Evolutionary conservation across 129 eudicot genomes (phyloP).

Genomic region (Dittrichia graveolens): DNA sequence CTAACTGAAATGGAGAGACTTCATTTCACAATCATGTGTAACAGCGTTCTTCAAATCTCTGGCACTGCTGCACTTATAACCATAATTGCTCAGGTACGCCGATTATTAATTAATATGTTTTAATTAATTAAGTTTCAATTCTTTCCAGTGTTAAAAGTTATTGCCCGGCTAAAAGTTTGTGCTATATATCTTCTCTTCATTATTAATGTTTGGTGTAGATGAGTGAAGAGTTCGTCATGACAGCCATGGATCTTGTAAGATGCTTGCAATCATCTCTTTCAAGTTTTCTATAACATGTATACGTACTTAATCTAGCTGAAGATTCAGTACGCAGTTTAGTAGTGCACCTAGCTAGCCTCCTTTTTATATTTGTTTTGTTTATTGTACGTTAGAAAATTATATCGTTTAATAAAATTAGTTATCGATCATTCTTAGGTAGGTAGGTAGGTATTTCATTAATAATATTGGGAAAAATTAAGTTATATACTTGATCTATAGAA

Average conservation of each 20-base stretch:
- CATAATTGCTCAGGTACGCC: slow-evolving; percentile 35
- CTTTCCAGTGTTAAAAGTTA: too few species aligned
- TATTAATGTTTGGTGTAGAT: slow-evolving; percentile 19
- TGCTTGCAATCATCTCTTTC: slow-evolving; percentile 30
- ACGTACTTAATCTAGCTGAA: not conserved
- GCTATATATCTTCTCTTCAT: not conserved
- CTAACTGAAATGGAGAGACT: slow-evolving; percentile 36
- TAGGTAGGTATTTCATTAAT: too few species aligned
- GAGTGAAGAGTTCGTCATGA: slow-evolving; percentile 17
- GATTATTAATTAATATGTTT: not conserved
- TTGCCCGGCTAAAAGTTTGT: not conserved
- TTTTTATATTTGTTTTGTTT: not conserved
- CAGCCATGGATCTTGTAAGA: slow-evolving; percentile 32
- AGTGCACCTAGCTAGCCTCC: slow-evolving; percentile 3
- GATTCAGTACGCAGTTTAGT: not conserved
- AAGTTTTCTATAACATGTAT: slow-evolving; percentile 2
- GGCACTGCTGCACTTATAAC: slow-evolving; percentile 28
- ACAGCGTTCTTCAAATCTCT: slow-evolving; percentile 31
- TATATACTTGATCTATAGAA: too few species aligned
- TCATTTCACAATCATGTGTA: slow-evolving; percentile 23
- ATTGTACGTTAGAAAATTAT: not conserved
- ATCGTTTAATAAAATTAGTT: not conserved
- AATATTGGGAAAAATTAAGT: too few species aligned
- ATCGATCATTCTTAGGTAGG: too few species aligned
- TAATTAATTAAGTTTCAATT: too few species aligned